These are phyloP conservation scores for Hortaea werneckii DNA, from an alignment of 2,329 filamentous ascomycete genomes.

Conservation along the genomic window DNA sequence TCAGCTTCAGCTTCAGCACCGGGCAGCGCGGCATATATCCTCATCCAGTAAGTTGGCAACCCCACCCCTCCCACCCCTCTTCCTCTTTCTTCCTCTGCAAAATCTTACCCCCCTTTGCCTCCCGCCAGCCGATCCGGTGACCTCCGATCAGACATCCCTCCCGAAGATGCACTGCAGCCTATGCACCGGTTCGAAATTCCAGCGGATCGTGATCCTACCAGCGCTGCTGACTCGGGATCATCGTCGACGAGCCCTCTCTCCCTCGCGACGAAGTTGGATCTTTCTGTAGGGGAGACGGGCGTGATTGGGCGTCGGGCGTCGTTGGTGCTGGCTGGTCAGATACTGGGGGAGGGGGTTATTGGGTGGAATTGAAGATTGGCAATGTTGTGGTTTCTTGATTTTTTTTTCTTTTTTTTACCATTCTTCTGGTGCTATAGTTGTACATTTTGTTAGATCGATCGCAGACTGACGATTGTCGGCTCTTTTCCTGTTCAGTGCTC, in stretches of 20 bases:
- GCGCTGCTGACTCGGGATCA: too few relatives aligned
- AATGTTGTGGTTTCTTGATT: too few relatives aligned
- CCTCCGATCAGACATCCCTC: constrained; percentile 2
- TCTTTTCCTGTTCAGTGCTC: too few relatives aligned
- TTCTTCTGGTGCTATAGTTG: too few relatives aligned
- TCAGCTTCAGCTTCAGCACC: background rate
- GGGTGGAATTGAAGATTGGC: constrained; percentile 13
- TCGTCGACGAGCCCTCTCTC: constrained; percentile 6
- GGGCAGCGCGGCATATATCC: constrained; percentile 3
- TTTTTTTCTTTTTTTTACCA: background rate
- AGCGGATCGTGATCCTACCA: too few relatives aligned
- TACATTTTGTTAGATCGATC: too few relatives aligned
- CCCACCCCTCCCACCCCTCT: too few relatives aligned
- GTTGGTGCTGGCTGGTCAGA: constrained; percentile 5
- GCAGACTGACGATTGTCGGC: too few relatives aligned
- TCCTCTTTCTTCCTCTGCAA: too few relatives aligned
- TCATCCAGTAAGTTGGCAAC: constrained; percentile 12
- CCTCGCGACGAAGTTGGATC: constrained; percentile 7
- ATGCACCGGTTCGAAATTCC: constrained; percentile 8
- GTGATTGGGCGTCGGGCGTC: constrained; percentile 14
- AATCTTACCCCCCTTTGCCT: too few relatives aligned
- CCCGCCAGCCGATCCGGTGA: constrained; percentile 11
- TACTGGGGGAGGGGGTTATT: constrained; percentile 13
- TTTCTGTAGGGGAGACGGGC: constrained; percentile 13
- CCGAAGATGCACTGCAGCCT: background rate